phyloP scores from a whole-genome alignment of 2,329 filamentous ascomycete genomes.

The Scedosporium minutisporum region DNA sequence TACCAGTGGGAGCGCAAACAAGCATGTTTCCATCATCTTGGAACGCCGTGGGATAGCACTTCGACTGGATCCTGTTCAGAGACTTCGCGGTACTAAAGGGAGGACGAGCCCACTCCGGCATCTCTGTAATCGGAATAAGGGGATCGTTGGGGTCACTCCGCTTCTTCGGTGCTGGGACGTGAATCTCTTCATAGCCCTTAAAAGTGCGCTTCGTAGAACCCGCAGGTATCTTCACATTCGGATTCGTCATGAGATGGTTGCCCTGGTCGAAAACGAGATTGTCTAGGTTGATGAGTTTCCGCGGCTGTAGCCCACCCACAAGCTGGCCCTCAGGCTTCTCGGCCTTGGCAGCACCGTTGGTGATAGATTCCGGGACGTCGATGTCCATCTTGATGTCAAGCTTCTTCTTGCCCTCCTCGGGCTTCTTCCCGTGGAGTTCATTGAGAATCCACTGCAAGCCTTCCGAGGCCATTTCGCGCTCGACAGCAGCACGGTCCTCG shows the following conservation, averaged over 20 bases:
- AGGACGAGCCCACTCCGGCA: slow-evolving; percentile 83
- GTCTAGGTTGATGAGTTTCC: slow-evolving; percentile 82
- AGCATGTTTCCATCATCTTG: slow-evolving; percentile 95
- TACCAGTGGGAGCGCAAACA: slow-evolving; percentile 92
- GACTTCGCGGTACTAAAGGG: slow-evolving; percentile 82
- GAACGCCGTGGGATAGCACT: slow-evolving; percentile 85
- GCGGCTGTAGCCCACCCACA: slow-evolving; percentile 75
- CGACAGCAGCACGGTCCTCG: slow-evolving; percentile 64
- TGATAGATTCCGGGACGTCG: slow-evolving; percentile 57
- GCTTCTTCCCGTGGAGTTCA: slow-evolving; percentile 69
- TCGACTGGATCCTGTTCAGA: slow-evolving; percentile 91
- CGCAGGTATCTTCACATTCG: slow-evolving; percentile 84
- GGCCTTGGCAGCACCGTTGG: slow-evolving; percentile 36
- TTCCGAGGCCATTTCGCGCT: slow-evolving; percentile 84
- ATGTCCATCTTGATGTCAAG: slow-evolving; percentile 96
- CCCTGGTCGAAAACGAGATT: slow-evolving; percentile 96
- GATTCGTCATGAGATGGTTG: slow-evolving; percentile 99
- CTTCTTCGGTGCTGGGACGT: slow-evolving; percentile 87
- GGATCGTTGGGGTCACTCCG: slow-evolving; percentile 71
- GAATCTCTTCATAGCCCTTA: slow-evolving; percentile 98
- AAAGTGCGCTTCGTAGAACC: slow-evolving; percentile 92
- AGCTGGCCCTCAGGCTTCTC: slow-evolving; percentile 59
- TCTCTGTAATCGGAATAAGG: slow-evolving; percentile 72
- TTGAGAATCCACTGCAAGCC: slow-evolving; percentile 80
- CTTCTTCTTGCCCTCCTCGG: slow-evolving; percentile 51